phyloP scores from a whole-genome alignment of 257 asterid genomes.

The Ophiorrhiza pumila region DNA sequence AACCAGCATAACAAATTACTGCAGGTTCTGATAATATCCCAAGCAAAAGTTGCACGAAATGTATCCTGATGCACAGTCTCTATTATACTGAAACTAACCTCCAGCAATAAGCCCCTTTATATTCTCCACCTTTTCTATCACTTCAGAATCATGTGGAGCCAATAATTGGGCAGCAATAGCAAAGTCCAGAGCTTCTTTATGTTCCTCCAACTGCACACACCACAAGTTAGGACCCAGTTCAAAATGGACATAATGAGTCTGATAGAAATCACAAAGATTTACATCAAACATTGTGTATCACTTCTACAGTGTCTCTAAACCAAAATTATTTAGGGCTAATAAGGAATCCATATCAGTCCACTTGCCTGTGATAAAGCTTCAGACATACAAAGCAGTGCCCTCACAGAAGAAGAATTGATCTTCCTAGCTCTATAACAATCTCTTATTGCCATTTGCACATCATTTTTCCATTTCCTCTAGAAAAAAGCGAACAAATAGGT shows the following conservation, averaged over 20 bases:
- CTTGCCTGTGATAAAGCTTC: constrained; percentile 78
- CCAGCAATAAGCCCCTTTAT: constrained; percentile 58
- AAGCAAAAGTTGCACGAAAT: neutral
- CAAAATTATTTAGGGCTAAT: neutral
- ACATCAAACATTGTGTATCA: neutral
- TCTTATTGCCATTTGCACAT: constrained; percentile 80
- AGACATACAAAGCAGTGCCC: constrained; percentile 73
- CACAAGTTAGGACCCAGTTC: neutral
- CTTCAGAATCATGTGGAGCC: constrained; percentile 64
- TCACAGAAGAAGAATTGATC: constrained; percentile 60
- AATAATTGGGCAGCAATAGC: constrained; percentile 67
- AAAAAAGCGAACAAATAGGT: constrained; percentile 4
- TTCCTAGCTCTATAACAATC: constrained; percentile 79
- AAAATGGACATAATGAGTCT: neutral
- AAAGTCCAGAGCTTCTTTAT: constrained; percentile 79
- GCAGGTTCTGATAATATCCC: neutral
- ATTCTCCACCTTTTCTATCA: constrained; percentile 56
- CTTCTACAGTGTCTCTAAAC: neutral
- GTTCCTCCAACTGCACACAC: constrained; percentile 58
- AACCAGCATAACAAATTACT: neutral
- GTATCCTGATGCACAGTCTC: neutral
- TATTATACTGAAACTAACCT: constrained; percentile 44
- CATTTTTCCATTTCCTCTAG: constrained; percentile 90
- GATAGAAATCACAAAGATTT: neutral
- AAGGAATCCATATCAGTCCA: neutral